A percentile compares a stretch with the other conserved stretches of the same genome.
phyloP scores from a whole-genome alignment of 305 asterid genomes.

The Solanum hybrid region DNA sequence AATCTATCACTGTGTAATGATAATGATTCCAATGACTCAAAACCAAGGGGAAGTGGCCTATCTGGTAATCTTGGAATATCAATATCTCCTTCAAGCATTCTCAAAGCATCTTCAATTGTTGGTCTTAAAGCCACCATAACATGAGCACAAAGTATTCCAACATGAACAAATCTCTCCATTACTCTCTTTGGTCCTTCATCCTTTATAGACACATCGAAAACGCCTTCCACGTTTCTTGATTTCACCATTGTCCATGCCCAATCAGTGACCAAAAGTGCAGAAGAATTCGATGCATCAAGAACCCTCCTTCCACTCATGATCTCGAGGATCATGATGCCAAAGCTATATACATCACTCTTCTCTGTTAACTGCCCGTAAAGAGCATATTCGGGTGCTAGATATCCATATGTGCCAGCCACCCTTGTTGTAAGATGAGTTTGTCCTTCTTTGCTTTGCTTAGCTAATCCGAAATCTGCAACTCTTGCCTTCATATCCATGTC shows the following conservation, averaged over 20 bases:
- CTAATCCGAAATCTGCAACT: constrained; percentile 56
- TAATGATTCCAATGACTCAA: constrained; percentile 15
- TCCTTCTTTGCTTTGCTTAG: constrained; percentile 43
- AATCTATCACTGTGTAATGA: constrained; percentile 14
- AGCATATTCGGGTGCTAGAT: constrained; percentile 58
- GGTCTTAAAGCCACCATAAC: constrained; percentile 64
- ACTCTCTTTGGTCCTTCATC: constrained; percentile 41
- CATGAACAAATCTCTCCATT: constrained; percentile 46
- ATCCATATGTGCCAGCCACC: constrained; percentile 60
- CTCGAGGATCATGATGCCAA: constrained; percentile 47
- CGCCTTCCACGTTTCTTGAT: constrained; percentile 25
- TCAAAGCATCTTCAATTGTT: constrained; percentile 48
- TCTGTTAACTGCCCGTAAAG: constrained; percentile 56
- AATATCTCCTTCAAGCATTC: constrained; percentile 62
- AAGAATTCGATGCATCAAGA: constrained; percentile 29
- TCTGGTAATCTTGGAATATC: constrained; percentile 50
- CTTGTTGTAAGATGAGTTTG: constrained; percentile 53
- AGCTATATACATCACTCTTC: constrained; percentile 53
- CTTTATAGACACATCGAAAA: constrained; percentile 31
- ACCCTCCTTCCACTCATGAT: constrained; percentile 48
- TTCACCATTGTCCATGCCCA: constrained; percentile 54
- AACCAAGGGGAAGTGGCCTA: constrained; percentile 41
- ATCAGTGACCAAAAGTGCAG: constrained; percentile 36
- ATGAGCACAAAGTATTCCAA: constrained; percentile 59
- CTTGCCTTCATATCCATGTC: constrained; percentile 40